Base-by-base conservation (phyloP, 495 filamentous ascomycete genomes). In the Penicillium lividum region DNA sequence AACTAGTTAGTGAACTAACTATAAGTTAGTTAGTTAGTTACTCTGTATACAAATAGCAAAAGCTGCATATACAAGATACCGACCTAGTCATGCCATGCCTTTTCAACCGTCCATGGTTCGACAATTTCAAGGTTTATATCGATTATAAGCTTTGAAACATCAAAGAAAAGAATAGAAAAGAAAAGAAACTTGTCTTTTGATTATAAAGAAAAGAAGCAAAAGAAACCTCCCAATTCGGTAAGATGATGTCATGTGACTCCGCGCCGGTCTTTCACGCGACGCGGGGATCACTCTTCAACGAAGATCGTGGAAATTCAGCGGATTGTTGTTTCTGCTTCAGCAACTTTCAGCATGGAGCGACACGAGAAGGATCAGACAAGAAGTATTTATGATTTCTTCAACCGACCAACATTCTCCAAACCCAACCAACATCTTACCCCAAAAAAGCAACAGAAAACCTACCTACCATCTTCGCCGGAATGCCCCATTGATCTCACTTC, bases 351-450 rank as follows among this genome's bases (percentile, higher is more conserved):
- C 3, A 40, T 16, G 38, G 38, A 40, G 38, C 10, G n/a, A 40
- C 31, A 16, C 4, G 27, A 43, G 16, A 38, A 29, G 4, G 33
- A 36, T 11, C 33, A 36, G 33, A 9, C 33, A 36, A 36, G 34
- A 40, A 25, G 31, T 22, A 54, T 54, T 29, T 11, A 36, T 9
- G 51, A 54, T n/a, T 80, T 70, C 42, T 81, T 82, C 59, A 76
- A 70, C 28, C 71, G 64, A 11, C 73, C 76, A 7, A 15, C 48
- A 3, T 73, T 67, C 45, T 53, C 66, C 1, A 28, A 29, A n/a
- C 31, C 47, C 3, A 45, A 59, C 36, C 16, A 48, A 7, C 25
- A 58, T 15, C 34, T 13, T 31, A 56, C 60, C 5, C 33, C 53
- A 2, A 61, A 67, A 48, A 53, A 57, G 7, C 38, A 53, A 30